Percentiles rank a stretch among this genome's conserved stretches.
Conservation (phyloP, 2,329 filamentous ascomycete genomes). For the Monosporascus sp. region DNA sequence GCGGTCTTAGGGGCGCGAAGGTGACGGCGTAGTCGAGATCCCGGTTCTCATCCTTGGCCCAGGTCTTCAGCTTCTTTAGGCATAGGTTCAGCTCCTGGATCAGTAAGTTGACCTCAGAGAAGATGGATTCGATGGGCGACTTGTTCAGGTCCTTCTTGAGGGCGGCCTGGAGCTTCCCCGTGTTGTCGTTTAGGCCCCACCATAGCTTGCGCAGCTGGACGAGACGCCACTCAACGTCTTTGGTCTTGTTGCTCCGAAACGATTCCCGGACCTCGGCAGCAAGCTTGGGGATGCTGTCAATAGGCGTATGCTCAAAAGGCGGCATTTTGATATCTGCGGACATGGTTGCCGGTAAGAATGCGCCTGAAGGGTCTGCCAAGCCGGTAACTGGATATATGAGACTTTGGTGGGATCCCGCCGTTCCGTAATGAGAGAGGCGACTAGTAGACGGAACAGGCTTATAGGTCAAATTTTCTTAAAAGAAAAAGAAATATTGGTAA, state of each 20-base stretch:
- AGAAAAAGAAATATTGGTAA: too few relatives aligned
- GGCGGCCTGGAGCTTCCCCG: constrained; percentile 66
- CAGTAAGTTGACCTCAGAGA: constrained; percentile 73
- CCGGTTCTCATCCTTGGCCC: constrained; percentile 70
- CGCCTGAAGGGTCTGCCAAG: background rate
- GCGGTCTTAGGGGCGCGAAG: constrained; percentile 65
- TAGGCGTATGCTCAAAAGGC: constrained; percentile 53
- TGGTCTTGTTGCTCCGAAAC: constrained; percentile 78
- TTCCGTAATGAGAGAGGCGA: too few relatives aligned
- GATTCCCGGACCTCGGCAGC: constrained; percentile 57
- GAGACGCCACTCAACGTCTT: constrained; percentile 73
- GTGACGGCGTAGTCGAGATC: constrained; percentile 63
- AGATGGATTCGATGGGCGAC: constrained; percentile 64
- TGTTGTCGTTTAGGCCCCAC: constrained; percentile 82
- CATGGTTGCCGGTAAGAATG: constrained; percentile 25
- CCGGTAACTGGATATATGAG: background rate
- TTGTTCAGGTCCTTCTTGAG: constrained; percentile 75
- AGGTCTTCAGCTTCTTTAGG: constrained; percentile 71
- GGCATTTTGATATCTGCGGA: constrained; percentile 35
- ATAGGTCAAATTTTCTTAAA: too few relatives aligned
- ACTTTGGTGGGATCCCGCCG: background rate
- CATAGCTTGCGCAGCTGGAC: constrained; percentile 89
- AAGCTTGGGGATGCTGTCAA: constrained; percentile 59
- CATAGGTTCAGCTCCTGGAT: constrained; percentile 77
- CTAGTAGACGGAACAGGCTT: too few relatives aligned